phyloP scores from a whole-genome alignment of 2,329 filamentous ascomycete species.

The Westerdykella aurantiaca region DNA sequence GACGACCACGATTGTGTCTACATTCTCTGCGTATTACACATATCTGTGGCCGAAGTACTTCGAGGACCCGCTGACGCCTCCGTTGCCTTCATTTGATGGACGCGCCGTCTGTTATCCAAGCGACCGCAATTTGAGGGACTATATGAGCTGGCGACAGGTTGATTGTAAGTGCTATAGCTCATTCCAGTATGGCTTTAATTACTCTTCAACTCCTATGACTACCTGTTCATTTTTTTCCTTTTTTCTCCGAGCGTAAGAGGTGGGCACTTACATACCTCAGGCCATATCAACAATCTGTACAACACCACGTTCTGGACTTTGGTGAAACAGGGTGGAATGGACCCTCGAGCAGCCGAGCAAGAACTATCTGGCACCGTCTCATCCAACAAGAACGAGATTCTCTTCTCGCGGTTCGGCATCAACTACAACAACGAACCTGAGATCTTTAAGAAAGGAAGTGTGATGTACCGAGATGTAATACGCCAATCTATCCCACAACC shows the following conservation, averaged over 20 bases:
- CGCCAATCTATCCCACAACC: not conserved
- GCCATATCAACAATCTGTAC: constrained; percentile 97
- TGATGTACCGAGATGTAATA: constrained; percentile 74
- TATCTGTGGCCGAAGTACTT: constrained; percentile 74
- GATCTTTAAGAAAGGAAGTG: constrained; percentile 88
- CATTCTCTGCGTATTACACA: constrained; percentile 88
- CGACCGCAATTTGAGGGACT: constrained; percentile 77
- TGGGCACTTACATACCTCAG: constrained; percentile 39
- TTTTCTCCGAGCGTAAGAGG: not conserved
- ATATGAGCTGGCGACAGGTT: constrained; percentile 94
- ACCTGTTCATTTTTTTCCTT: not conserved
- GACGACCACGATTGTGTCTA: constrained; percentile 83
- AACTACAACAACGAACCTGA: constrained; percentile 98
- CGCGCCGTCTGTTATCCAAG: constrained; percentile 86
- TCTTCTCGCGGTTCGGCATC: constrained; percentile 81
- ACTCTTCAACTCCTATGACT: not conserved
- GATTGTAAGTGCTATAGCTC: constrained; percentile 61
- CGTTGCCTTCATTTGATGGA: constrained; percentile 87
- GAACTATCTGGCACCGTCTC: constrained; percentile 75
- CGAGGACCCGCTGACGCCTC: constrained; percentile 61
- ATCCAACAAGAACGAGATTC: constrained; percentile 89
- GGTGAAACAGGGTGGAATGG: constrained; percentile 70
- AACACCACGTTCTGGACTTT: constrained; percentile 96
- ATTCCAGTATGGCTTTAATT: not conserved
- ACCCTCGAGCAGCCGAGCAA: constrained; percentile 71